Percentiles rank a stretch among this genome's conserved stretches.
These are phyloP conservation scores for Bruguiera sexangula DNA, from an alignment of 345 rosid genomes.

Conservation along the genomic window DNA sequence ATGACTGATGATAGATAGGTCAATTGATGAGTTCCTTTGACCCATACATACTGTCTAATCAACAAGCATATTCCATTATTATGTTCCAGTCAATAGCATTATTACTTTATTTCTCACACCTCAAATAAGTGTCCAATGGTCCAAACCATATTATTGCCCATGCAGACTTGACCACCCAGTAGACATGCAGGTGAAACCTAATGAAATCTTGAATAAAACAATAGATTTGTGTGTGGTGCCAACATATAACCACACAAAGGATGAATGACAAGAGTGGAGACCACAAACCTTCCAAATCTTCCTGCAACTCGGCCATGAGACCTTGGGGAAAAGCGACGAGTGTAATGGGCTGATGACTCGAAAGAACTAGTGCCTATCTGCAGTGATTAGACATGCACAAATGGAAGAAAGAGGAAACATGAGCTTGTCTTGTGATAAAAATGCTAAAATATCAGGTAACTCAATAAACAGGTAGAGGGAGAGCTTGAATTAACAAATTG, in stretches of 20 bases:
- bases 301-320: slow-evolving; percentile 85
- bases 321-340: slow-evolving; percentile 62
- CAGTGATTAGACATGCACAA: slow-evolving; percentile 13
- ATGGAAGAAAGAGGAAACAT: background rate
- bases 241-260: background rate
- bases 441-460: background rate
- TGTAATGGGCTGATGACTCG: slow-evolving; percentile 75
- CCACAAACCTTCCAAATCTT: slow-evolving; percentile 66
- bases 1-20: background rate
- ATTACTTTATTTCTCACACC: background rate
- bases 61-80: background rate
- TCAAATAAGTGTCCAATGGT: background rate
- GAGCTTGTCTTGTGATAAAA: background rate
- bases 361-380: slow-evolving; percentile 78
- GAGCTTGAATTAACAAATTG: no score
- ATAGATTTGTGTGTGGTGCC: background rate
- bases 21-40: background rate
- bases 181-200: background rate
- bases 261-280: slow-evolving; percentile 1
- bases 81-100: background rate
- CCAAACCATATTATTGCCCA: background rate
- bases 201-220: background rate
- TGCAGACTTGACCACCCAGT: background rate
- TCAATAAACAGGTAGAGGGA: no score
- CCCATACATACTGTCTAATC: background rate